Conservation (phyloP, 2,329 filamentous ascomycete species). For the Penicillium sp. region DNA sequence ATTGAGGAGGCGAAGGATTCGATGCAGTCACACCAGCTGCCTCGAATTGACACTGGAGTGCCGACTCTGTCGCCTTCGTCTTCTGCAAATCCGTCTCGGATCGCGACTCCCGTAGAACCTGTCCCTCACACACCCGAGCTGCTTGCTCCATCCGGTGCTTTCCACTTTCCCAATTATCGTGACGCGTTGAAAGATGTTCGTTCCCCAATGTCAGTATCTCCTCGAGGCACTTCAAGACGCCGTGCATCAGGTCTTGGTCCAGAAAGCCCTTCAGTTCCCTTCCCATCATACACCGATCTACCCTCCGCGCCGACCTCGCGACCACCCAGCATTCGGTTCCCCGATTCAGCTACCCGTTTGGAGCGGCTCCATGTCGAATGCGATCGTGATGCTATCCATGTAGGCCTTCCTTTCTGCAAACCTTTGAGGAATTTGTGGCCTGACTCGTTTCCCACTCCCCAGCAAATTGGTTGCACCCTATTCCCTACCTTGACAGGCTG, state of each 20-base stretch:
- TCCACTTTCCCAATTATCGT: constrained; percentile 39
- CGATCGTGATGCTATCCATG: constrained; percentile 34
- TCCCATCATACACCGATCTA: constrained; percentile 65
- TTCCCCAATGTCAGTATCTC: constrained; percentile 32
- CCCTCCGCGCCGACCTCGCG: constrained; percentile 45
- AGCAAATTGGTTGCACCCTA: constrained; percentile 66
- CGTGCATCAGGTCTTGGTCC: constrained; percentile 9
- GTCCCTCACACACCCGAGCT: constrained; percentile 37
- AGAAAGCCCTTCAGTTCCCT: constrained; percentile 55
- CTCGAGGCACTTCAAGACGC: constrained; percentile 23
- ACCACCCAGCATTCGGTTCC: constrained; percentile 54
- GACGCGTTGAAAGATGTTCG: constrained; percentile 19
- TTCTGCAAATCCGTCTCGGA: constrained; percentile 29
- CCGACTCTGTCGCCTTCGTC: constrained; percentile 36
- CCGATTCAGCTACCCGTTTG: constrained; percentile 41
- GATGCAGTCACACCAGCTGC: constrained; percentile 16
- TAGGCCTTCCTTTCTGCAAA: constrained; percentile 37
- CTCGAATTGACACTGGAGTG: constrained; percentile 25
- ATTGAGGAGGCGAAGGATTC: constrained; percentile 21
- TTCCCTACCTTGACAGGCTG: constrained; percentile 86
- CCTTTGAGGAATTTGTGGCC: constrained; percentile 71
- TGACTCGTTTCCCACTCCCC: constrained; percentile 66
- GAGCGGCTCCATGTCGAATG: constrained; percentile 30
- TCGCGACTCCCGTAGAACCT: constrained; percentile 30
- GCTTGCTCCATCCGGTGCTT: constrained; percentile 43